phyloP scores from a whole-genome alignment of 1,139 yeast genomes.

The Entelexis sorbosivorans region DNA sequence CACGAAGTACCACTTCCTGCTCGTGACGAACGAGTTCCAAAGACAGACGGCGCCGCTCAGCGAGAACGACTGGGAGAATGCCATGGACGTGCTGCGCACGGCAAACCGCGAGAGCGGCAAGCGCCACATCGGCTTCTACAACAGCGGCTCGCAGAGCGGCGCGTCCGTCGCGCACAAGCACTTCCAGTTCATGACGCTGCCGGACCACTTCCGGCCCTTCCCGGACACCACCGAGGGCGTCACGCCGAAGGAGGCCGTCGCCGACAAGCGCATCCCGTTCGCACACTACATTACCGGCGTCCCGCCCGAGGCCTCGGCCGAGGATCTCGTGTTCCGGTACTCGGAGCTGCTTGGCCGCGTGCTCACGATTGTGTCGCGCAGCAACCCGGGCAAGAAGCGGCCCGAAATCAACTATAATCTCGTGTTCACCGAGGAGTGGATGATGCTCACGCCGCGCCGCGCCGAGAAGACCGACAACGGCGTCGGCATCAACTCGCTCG shows the following conservation, averaged over 20 bases:
- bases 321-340: constrained; percentile 50
- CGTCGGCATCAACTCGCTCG: constrained; percentile 68
- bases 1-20: constrained; percentile 61
- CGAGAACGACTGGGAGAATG: constrained; percentile 52
- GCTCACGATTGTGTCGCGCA: constrained; percentile 28
- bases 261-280: constrained; percentile 53
- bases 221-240: constrained; percentile 44
- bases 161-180: constrained; percentile 93
- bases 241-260: constrained; percentile 40
- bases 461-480: constrained; percentile 29
- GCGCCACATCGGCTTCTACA: constrained; percentile 67
- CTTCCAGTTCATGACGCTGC: constrained; percentile 69
- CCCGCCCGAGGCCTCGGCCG: constrained; percentile 33
- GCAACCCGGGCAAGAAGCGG: constrained; percentile 15
- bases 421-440: constrained; percentile 68
- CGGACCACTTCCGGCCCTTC: constrained; percentile 47
- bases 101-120: constrained; percentile 31
- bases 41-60: constrained; percentile 63
- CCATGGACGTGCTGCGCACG: constrained; percentile 42
- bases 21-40: constrained; percentile 62
- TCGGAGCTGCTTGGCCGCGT: constrained; percentile 60
- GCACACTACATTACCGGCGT: constrained; percentile 71
- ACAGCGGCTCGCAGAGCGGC: constrained; percentile 79
- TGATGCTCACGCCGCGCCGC: constrained; percentile 71
- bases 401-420: constrained; percentile 57